Conservation (phyloP, 23 red algal genomes). For the Cyanidiococcus yangmingshanensis region DNA sequence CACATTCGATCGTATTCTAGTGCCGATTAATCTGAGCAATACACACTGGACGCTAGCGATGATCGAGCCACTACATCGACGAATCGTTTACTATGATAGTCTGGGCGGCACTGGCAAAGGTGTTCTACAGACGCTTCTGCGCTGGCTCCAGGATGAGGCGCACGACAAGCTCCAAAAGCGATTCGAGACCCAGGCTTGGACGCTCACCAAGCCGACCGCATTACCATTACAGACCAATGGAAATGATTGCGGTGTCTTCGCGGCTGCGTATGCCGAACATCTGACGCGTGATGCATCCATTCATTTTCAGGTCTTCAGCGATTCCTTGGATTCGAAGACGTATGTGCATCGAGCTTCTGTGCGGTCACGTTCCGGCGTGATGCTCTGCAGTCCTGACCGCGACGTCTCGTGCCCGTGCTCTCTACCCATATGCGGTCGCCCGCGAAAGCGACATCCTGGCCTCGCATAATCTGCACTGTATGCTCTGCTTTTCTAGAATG, state of each 20-base stretch:
- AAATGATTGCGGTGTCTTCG: constrained; percentile 90
- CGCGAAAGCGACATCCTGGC: too few relatives aligned
- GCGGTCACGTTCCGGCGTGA: background rate
- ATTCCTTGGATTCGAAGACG: constrained; percentile 1
- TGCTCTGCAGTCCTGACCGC: too few relatives aligned
- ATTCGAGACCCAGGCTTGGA: constrained; percentile 6
- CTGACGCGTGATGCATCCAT: background rate
- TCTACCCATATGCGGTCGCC: too few relatives aligned
- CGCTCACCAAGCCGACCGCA: constrained; percentile 14
- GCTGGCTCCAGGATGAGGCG: constrained; percentile 73
- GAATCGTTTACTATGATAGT: constrained; percentile 52
- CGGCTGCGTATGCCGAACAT: constrained; percentile 60
- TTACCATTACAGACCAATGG: constrained; percentile 73
- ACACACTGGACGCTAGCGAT: constrained; percentile 81
- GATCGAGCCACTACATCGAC: constrained; percentile 44
- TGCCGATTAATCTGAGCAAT: constrained; percentile 86
- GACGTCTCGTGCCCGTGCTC: too few relatives aligned
- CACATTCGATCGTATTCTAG: constrained; percentile 46
- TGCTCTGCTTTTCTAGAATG: too few relatives aligned
- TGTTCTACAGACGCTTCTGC: constrained; percentile 41
- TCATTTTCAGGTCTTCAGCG: background rate
- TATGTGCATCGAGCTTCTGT: constrained; percentile 27
- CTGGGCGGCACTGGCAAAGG: constrained; percentile 44
- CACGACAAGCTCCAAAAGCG: constrained; percentile 32
- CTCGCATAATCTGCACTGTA: too few relatives aligned